Base-by-base conservation (phyloP, 768 basidiomycete genomes). In the Sarcodon aspratus region DNA sequence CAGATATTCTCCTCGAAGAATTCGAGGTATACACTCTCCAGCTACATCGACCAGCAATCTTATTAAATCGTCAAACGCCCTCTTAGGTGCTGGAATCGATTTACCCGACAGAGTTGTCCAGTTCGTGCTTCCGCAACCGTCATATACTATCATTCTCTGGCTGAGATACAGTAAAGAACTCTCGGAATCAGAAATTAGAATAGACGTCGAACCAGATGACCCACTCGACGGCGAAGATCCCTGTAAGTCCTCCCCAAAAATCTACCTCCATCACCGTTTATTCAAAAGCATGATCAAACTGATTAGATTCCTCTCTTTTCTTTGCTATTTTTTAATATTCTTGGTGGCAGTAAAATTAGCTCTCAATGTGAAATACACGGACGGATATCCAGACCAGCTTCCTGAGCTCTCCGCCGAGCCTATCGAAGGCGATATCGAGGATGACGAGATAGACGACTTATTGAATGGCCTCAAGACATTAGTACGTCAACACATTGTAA, bases 81-180 rank as follows among this genome's bases (percentile, higher is more conserved):
- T 32, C 50, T n/a, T 58, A 95, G 86, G 92, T 96, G 27, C 76
- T 97, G 56, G 92, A 95, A 68, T 84, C 91, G 3, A 98, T 98
- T 63, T 98, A 95, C 64, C 91, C 95, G 5, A 84, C 89, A 55
- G 95, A 98, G 65, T 71, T 96, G 50, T 76, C 84, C 59, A 86
- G 94, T 96, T 70, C 61, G 92, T 86, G 56, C 58, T 55, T 58
- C 60, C 59, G 61, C 58, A 51, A 44, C 33, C 49, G 45, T 36
- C 46, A 15, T 48, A 43, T 46, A 52, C 53, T 61, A 55, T 58
- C 56, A 54, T 56, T 55, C 46, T 55, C 59, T 60, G 55, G 64
- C 76, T 82, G 67, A 80, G 69, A 66, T 65, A 66, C 60, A 66
- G 57, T 51, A 57, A 86, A 97, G 95, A 85, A 74, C 61, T 85